These are phyloP conservation scores for Cardamine chenopodiifolia DNA, from an alignment of 345 rosid species.

Conservation along the genomic window DNA sequence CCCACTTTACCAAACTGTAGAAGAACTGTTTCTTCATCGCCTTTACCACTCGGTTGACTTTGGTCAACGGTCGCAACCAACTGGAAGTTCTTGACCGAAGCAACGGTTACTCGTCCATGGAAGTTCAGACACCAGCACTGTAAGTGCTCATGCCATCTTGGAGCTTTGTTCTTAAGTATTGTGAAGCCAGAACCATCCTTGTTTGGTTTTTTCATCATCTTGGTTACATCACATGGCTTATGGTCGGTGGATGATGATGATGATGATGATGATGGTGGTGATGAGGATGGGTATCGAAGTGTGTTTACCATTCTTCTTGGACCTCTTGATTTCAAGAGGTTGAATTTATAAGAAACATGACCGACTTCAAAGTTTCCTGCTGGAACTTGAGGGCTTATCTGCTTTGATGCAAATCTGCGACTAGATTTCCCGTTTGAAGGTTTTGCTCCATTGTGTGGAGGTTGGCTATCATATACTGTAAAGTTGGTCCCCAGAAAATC, in stretches of 20 bases:
- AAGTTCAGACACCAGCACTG: conserved; percentile 98
- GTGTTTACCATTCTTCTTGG: conserved; percentile 96
- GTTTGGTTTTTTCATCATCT: conserved; percentile 45
- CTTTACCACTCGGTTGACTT: conserved; percentile 84
- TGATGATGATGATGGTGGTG: conserved; percentile 40
- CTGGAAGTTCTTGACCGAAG: conserved; percentile 93
- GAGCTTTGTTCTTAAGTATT: conserved; percentile 78
- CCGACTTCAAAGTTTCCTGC: conserved; percentile 91
- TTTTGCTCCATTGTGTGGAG: conserved; percentile 81
- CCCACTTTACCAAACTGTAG: conserved; percentile 94
- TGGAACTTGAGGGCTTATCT: conserved; percentile 90
- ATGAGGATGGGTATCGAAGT: conserved; percentile 53
- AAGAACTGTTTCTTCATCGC: conserved; percentile 82
- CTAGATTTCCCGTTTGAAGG: conserved; percentile 75
- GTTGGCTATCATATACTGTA: conserved; percentile 83
- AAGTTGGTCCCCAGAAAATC: conserved; percentile 97
- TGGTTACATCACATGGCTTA: conserved; percentile 39
- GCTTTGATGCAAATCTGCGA: conserved; percentile 91
- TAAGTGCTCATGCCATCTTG: conserved; percentile 93
- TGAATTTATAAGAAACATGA: conserved; percentile 84
- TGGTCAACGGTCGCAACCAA: conserved; percentile 75
- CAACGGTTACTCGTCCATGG: conserved; percentile 92
- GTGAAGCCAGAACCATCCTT: conserved; percentile 45
- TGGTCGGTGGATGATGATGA: conserved; percentile 36
- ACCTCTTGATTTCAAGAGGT: conserved; percentile 92